These are phyloP conservation scores for Strobilomyces confusus DNA, from an alignment of 768 basidiomycete species.

Conservation along the genomic window DNA sequence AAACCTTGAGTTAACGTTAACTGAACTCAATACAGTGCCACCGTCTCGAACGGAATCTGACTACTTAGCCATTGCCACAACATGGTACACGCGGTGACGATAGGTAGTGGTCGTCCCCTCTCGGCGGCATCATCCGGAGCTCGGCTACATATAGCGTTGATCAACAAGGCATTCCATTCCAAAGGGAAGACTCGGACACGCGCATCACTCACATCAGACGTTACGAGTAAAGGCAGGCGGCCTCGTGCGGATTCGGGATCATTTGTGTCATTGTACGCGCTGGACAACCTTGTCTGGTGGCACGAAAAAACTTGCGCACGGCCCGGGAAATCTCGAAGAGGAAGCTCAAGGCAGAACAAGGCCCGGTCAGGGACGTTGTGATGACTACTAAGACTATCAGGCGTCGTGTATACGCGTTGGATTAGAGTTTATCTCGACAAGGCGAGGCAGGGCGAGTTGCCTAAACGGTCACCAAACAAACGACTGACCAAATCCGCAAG, in stretches of 20 bases:
- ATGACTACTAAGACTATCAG: constrained; percentile 24
- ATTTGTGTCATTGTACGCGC: constrained; percentile 17
- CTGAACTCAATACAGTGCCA: neutral
- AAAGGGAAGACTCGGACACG: constrained; percentile 18
- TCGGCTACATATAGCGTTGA: constrained; percentile 6
- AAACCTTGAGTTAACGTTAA: constrained; percentile 11
- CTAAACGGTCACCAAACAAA: constrained; percentile 32
- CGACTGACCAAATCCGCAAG: constrained; percentile 32
- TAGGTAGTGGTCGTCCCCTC: neutral
- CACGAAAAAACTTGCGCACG: constrained; percentile 2
- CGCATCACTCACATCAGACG: constrained; percentile 18
- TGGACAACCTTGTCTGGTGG: constrained; percentile 15
- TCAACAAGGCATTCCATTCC: constrained; percentile 24
- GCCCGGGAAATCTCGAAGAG: constrained; percentile 3
- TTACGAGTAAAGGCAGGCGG: constrained; percentile 1
- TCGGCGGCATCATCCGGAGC: constrained; percentile 6
- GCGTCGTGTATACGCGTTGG: neutral
- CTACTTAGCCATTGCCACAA: neutral
- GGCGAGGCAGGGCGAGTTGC: constrained; percentile 19
- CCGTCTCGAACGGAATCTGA: neutral
- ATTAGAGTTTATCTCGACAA: constrained; percentile 21
- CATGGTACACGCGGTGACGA: constrained; percentile 3
- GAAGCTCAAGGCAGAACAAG: constrained; percentile 29
- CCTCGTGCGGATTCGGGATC: constrained; percentile 16
- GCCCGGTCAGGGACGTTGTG: constrained; percentile 23